Percentiles rank a stretch among this genome's conserved stretches.
phyloP scores from a whole-genome alignment of 176 grass and related monocot species.

The Tuctoria greenei region DNA sequence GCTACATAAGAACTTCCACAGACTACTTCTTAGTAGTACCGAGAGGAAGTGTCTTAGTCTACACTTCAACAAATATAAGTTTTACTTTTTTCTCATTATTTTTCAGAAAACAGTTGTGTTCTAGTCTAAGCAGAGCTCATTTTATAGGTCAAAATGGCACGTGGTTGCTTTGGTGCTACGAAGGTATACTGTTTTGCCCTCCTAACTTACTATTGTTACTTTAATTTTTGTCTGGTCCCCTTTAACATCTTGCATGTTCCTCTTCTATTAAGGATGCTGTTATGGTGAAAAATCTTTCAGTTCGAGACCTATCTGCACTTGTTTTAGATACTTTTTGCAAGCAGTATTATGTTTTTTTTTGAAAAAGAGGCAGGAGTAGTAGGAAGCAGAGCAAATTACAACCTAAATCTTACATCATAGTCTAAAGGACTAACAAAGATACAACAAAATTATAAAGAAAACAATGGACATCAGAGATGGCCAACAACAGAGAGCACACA shows the following conservation, averaged over 20 bases:
- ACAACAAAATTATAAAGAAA: too few species aligned
- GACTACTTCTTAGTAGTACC: too few species aligned
- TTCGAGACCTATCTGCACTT: slow-evolving; percentile 81
- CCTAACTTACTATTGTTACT: background rate
- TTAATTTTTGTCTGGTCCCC: background rate
- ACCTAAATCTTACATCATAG: too few species aligned
- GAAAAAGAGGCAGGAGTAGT: too few species aligned
- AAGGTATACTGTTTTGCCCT: slow-evolving; percentile 55
- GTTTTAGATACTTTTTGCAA: slow-evolving; percentile 88
- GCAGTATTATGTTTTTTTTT: slow-evolving; percentile 93
- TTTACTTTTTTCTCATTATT: too few species aligned
- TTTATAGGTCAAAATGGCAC: slow-evolving; percentile 75
- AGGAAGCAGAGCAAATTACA: too few species aligned
- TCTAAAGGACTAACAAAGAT: too few species aligned
- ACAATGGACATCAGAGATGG: too few species aligned
- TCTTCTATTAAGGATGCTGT: slow-evolving; percentile 59
- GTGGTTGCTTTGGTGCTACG: slow-evolving; percentile 87
- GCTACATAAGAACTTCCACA: too few species aligned
- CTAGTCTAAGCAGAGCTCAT: slow-evolving; percentile 24
- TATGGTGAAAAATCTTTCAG: slow-evolving; percentile 83
- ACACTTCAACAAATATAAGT: too few species aligned
- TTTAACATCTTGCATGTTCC: slow-evolving; percentile 22
- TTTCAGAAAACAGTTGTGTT: slow-evolving; percentile 8
- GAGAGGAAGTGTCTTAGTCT: too few species aligned
- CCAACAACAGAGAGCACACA: too few species aligned